phyloP scores from a whole-genome alignment of 805 yeast genomes.

The Geotrichum ghanense region DNA sequence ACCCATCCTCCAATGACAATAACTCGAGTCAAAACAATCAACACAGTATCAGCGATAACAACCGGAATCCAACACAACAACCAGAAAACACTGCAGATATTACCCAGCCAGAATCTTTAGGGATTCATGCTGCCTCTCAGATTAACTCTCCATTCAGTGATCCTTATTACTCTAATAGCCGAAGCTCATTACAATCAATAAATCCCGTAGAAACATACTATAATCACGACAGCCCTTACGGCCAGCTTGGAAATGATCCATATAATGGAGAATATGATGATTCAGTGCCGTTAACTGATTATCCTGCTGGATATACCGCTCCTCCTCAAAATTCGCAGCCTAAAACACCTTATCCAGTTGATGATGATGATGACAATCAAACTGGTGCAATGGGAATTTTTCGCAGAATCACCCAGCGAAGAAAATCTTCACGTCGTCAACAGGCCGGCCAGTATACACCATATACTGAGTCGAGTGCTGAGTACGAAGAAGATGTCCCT shows the following conservation, averaged over 20 bases:
- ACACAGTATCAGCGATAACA: too few relatives aligned
- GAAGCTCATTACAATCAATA: background rate
- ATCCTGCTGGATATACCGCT: background rate
- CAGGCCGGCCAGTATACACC: background rate
- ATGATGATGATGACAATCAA: background rate
- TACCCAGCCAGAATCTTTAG: background rate
- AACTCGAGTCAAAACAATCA: too few relatives aligned
- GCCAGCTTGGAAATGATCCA: background rate
- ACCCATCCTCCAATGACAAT: too few relatives aligned
- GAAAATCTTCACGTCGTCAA: background rate
- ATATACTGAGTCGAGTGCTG: background rate
- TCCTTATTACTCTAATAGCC: background rate
- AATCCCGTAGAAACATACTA: background rate
- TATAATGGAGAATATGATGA: background rate
- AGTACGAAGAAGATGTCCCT: background rate
- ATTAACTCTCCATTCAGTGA: background rate
- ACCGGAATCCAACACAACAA: too few relatives aligned
- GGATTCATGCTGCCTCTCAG: background rate
- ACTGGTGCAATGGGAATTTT: background rate
- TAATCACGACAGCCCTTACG: background rate
- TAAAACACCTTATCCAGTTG: background rate
- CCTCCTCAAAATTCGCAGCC: background rate
- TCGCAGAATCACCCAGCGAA: background rate
- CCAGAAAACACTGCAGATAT: background rate
- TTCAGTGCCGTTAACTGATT: background rate